Evolutionary conservation across 2,329 filamentous ascomycete genomes (phyloP), one percentile per base, ranked within the genome.

Genomic region (Fusarium circinatum): DNA sequence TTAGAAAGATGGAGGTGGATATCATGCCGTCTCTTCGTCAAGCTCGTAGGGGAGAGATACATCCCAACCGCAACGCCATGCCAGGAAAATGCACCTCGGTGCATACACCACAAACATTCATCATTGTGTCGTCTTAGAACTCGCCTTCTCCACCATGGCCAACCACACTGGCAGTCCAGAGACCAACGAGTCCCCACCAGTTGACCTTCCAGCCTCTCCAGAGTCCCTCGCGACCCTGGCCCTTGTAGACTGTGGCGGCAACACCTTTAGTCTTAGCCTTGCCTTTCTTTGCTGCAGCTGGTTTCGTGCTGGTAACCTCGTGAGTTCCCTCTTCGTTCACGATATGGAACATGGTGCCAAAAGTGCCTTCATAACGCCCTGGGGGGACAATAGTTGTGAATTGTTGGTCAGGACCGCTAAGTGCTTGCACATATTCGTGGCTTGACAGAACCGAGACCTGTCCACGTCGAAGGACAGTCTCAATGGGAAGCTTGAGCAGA

Each of bases 311-410:
- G 56, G 84, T 77, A 42, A 86, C 82, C 74, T 87, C 82, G 14
- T 89, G 85, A 68, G 86, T 86, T 13, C 96, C 96, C 81, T 99
- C 96, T 77, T 97, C 93, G 41, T 92, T 88, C 3, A 93, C 88
- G 70, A 99, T 96, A 68, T 90, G 89, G 86, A 94, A 96, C 89
- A 98, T 95, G 6, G 96, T 98, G 7, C 94, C 94, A n/a, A 96
- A 81, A 3, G 98, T 87, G n/a, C 96, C 96, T 39, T 90, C 87
- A 81, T 98, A 99, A 8, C 89, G 89, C 6, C 95, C 95, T 0
- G 94, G 87, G 6, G 93, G 91, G 2, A 98, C 91, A 62, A 98
- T 91, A 0, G 94, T 95, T 62, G 94, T 91, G 51, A 93, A 79
- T 54, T 83, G 80, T 38, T 81, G 80, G 8, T 81, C 82, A 34